A percentile compares a stretch with the other conserved stretches of the same genome.
These are phyloP conservation scores for Claviceps spartinae DNA, from an alignment of 2,329 filamentous ascomycete species.

Conservation along the genomic window DNA sequence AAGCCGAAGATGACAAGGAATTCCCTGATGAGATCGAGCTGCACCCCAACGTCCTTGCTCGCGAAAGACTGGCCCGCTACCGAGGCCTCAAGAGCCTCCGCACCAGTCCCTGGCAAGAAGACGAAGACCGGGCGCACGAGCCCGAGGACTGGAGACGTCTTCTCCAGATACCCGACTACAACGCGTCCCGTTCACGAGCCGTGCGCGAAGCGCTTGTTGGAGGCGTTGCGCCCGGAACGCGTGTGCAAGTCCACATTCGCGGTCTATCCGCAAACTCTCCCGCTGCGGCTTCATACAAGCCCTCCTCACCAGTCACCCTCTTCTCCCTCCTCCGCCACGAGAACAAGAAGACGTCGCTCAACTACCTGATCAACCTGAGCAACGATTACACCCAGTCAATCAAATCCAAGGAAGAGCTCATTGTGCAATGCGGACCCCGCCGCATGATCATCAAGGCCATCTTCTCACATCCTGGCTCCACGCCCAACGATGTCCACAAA, in stretches of 20 bases:
- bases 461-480: constrained; percentile 79
- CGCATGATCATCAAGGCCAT: constrained; percentile 80
- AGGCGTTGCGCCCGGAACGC: constrained; percentile 70
- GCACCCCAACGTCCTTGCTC: constrained; percentile 70
- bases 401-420: constrained; percentile 82
- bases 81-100: constrained; percentile 84
- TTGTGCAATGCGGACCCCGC: constrained; percentile 82
- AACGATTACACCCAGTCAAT: constrained; percentile 63
- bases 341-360: constrained; percentile 82
- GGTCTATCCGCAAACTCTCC: constrained; percentile 29
- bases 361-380: constrained; percentile 78
- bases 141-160: constrained; percentile 82
- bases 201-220: constrained; percentile 77
- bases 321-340: constrained; percentile 89
- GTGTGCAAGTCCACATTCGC: constrained; percentile 65
- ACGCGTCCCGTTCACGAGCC: constrained; percentile 62
- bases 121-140: constrained; percentile 75
- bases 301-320: constrained; percentile 48
- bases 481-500: constrained; percentile 94
- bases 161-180: constrained; percentile 81
- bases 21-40: constrained; percentile 97
- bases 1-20: constrained; percentile 80
- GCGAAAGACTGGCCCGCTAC: constrained; percentile 76
- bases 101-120: constrained; percentile 76
- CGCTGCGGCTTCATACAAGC: background rate